These are phyloP conservation scores for Microascus cirrosus DNA, from an alignment of 2,329 filamentous ascomycete species.

Conservation along the genomic window DNA sequence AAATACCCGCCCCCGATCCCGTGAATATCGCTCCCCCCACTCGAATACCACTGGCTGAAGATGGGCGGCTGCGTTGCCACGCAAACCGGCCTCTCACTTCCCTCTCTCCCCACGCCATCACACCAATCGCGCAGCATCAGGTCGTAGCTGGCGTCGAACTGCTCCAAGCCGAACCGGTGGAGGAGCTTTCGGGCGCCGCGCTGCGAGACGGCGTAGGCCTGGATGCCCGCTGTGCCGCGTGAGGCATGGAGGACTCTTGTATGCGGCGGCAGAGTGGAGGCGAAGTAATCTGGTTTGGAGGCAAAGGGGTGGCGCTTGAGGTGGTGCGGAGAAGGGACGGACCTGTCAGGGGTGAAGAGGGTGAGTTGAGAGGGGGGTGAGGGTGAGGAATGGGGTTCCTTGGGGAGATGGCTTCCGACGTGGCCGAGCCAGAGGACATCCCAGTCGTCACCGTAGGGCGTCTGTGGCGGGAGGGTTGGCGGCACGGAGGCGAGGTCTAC, in stretches of 20 bases:
- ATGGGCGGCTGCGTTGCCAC: conserved; percentile 6
- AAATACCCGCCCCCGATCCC: conserved; percentile 6
- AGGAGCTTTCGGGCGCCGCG: conserved; percentile 29
- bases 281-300: conserved; percentile 10
- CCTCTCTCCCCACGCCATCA: conserved; percentile 16
- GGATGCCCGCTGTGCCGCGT: conserved; percentile 23
- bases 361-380: background rate
- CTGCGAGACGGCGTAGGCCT: conserved; percentile 29
- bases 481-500: conserved; percentile 4
- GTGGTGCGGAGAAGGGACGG: conserved; percentile 17
- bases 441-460: conserved; percentile 38
- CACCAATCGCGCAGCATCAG: conserved; percentile 34
- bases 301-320: conserved; percentile 21
- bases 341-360: conserved; percentile 14
- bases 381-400: conserved; percentile 3
- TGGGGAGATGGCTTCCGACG: conserved; percentile 24
- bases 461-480: background rate
- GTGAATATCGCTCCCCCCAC: conserved; percentile 6
- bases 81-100: conserved; percentile 1
- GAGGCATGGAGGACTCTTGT: conserved; percentile 31
- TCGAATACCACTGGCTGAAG: conserved; percentile 5
- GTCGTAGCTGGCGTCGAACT: conserved; percentile 27
- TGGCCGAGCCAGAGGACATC: conserved; percentile 40
- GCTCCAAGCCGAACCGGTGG: conserved; percentile 28
- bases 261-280: conserved; percentile 23